phyloP scores from a whole-genome alignment of 805 yeast genomes.

The Saccharomycopsis sp. region DNA sequence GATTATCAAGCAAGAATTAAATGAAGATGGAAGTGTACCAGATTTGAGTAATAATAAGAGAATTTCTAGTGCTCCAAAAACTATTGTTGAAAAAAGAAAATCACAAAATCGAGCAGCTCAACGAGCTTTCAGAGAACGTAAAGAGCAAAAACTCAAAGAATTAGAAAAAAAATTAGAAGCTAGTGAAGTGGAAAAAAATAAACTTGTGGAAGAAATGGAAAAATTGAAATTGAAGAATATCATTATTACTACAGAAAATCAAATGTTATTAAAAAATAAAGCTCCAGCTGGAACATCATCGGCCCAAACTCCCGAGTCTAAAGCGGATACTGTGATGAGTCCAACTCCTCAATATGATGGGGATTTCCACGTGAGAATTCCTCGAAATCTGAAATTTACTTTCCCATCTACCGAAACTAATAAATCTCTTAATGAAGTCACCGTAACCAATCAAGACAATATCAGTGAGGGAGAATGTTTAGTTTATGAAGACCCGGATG shows the following conservation, averaged over 20 bases:
- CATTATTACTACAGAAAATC: slow-evolving; percentile 52
- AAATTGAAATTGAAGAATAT: slow-evolving; percentile 42
- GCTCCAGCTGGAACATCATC: too few relatives aligned
- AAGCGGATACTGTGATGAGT: not conserved
- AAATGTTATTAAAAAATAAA: slow-evolving; percentile 34
- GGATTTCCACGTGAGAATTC: not conserved
- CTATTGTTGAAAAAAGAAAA: slow-evolving; percentile 43
- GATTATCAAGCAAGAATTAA: slow-evolving; percentile 10
- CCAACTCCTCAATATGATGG: not conserved
- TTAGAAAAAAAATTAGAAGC: slow-evolving; percentile 46
- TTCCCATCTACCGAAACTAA: slow-evolving; percentile 6
- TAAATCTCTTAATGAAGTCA: not conserved
- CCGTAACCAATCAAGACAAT: not conserved
- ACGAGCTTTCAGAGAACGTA: slow-evolving; percentile 75
- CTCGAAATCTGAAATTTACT: slow-evolving; percentile 1
- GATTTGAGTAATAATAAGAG: not conserved
- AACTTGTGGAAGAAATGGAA: slow-evolving; percentile 39
- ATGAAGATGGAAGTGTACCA: not conserved
- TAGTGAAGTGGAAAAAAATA: slow-evolving; percentile 45
- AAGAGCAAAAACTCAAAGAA: slow-evolving; percentile 61
- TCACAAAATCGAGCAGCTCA: slow-evolving; percentile 85
- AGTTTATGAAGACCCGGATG: slow-evolving; percentile 20
- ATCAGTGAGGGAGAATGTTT: slow-evolving; percentile 13
- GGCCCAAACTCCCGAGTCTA: not conserved
- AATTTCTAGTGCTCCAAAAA: slow-evolving; percentile 1